Evolutionary conservation across 441 rosid genomes (phyloP), one percentile per base, ranked within the genome.

Genomic region (Gossypium aridum): DNA sequence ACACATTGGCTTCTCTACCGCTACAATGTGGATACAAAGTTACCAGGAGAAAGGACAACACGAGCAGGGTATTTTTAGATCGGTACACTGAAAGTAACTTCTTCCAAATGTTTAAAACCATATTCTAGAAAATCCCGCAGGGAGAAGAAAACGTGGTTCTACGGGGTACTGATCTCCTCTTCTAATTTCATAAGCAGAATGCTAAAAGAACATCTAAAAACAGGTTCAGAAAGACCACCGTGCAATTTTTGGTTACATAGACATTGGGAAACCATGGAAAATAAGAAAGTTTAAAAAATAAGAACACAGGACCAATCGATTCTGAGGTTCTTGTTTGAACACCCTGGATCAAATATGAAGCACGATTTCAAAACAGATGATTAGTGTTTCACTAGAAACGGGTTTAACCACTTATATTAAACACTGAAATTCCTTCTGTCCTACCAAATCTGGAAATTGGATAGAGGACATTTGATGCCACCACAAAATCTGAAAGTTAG

Each of bases 301-400:
- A 51, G 17, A 51, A 14, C 19, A 51, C 17, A 57, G 91, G 87
- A 37, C 45, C 83, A 84, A 10, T 76, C 91, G 1, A 75, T 85
- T 64, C 66, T 91, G 26, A 84, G 86, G 79, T 80, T 85, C 3
- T 75, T 89, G 72, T 70, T 91, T 4, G 89, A 80, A 37, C 85
- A 82, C 56, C 79, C 75, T 54, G 82, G 83, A 22, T 60, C 84
- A 45, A 78, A 75, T 69, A 23, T 70, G 77, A 84, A 79, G 57
- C 86, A 80, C 69, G 72, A 75, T 53, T 80, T 82, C 80, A 87
- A 87, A 78, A 79, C 85, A 56, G 83, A 86, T 80, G 62, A 65
- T 85, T 31, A 81, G 82, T 76, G 82, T 72, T 49, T 84, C 92
- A 6, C 95, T 83, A 10, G 93, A 87, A 65, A 83, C 85, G 1